phyloP scores from a whole-genome alignment of 257 asterid species.

The Jacaranda mimosifolia region DNA sequence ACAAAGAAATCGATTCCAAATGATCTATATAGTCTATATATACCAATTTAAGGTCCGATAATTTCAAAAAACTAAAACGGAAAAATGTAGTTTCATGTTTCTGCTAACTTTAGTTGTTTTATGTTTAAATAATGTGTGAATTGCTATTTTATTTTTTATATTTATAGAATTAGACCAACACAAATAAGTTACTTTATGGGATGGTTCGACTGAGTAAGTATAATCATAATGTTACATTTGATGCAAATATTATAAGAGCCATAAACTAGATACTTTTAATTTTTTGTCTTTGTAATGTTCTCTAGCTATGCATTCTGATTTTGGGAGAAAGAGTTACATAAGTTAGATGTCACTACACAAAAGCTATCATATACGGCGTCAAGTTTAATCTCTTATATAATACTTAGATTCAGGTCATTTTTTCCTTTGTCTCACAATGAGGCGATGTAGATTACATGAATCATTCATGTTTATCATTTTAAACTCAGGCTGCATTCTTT shows the following conservation, averaged over 20 bases:
- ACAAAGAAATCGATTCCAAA: not conserved
- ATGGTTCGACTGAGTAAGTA: constrained; percentile 49
- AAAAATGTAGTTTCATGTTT: not conserved
- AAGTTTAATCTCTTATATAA: constrained; percentile 31
- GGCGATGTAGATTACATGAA: not conserved
- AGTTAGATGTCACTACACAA: constrained; percentile 38
- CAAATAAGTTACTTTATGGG: constrained; percentile 10
- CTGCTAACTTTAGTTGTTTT: not conserved
- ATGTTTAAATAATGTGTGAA: not conserved
- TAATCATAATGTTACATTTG: not conserved
- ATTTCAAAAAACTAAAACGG: not conserved
- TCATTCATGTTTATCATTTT: not conserved
- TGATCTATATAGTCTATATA: constrained; percentile 41
- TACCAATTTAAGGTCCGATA: constrained; percentile 38
- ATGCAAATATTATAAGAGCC: not conserved
- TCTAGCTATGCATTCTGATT: not conserved
- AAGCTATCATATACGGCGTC: constrained; percentile 34
- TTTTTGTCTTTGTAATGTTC: not conserved
- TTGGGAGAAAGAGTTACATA: constrained; percentile 37
- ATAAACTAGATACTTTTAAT: not conserved
- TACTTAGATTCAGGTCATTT: constrained; percentile 40
- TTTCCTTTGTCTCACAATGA: not conserved
- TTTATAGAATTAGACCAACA: constrained; percentile 25
- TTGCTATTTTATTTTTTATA: not conserved
- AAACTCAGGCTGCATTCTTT: not conserved